Percentiles rank a stretch among this genome's conserved stretches.
Evolutionary conservation across 768 basidiomycete species (phyloP).

Genomic region (Lactarius deliciosus): DNA sequence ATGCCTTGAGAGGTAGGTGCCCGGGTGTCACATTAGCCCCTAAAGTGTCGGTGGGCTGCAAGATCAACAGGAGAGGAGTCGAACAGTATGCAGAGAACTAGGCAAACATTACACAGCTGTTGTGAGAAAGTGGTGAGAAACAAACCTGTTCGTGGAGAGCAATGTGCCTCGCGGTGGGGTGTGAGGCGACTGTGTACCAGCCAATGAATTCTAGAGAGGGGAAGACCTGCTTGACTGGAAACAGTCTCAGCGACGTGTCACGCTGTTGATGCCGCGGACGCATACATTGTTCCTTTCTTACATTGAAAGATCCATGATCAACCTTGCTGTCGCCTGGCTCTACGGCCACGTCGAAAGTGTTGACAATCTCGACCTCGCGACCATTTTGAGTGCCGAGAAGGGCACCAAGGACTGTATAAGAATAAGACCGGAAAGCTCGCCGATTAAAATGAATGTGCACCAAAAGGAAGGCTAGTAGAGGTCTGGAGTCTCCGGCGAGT

Average conservation of each 20-base stretch:
- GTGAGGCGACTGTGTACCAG: conserved; percentile 90
- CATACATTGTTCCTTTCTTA: conserved; percentile 84
- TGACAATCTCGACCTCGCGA: conserved; percentile 95
- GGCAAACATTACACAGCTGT: conserved; percentile 7
- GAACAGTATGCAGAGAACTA: conserved; percentile 87
- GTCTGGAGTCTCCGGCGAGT: conserved; percentile 81
- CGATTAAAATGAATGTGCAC: conserved; percentile 41
- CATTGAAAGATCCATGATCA: conserved; percentile 79
- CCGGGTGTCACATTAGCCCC: conserved; percentile 59
- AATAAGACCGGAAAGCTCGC: conserved; percentile 8
- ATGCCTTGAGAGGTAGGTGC: conserved; percentile 88
- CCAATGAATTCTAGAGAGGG: conserved; percentile 97
- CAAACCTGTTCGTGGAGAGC: conserved; percentile 82
- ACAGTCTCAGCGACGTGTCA: not conserved
- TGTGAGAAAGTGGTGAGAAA: conserved; percentile 4
- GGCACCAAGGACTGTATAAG: conserved; percentile 76
- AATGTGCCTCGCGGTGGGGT: conserved; percentile 73
- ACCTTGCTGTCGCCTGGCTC: conserved; percentile 54
- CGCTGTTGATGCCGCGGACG: conserved; percentile 12
- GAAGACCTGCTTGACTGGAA: conserved; percentile 93
- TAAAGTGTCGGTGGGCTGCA: conserved; percentile 52
- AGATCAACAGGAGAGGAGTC: conserved; percentile 82
- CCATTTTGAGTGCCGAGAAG: conserved; percentile 93
- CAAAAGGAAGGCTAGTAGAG: conserved; percentile 58
- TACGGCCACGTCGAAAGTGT: conserved; percentile 88